phyloP scores from a whole-genome alignment of 495 filamentous ascomycete species.

The Aspergillus carlsbadensis region DNA sequence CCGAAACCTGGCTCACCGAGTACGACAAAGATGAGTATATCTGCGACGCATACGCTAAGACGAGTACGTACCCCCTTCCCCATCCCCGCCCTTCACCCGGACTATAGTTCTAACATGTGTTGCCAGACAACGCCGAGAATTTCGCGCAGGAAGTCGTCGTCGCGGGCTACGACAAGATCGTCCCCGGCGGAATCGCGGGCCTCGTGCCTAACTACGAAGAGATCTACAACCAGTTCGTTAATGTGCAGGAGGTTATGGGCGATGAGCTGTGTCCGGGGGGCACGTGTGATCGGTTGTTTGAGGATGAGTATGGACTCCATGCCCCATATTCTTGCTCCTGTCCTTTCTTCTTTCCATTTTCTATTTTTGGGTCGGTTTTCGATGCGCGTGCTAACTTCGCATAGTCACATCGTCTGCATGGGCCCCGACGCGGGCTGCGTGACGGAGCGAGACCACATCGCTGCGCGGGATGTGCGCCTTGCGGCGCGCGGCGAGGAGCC shows the following conservation, averaged over 20 bases:
- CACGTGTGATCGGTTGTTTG: not conserved
- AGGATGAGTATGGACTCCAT: conserved; percentile 8
- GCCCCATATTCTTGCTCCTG: too few species aligned
- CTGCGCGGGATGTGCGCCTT: not conserved
- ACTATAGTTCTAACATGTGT: not conserved
- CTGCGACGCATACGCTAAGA: conserved; percentile 3
- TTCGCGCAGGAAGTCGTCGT: conserved; percentile 5
- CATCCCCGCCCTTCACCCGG: not conserved
- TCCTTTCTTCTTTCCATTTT: too few species aligned
- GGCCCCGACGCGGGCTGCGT: not conserved
- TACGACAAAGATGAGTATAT: conserved; percentile 1
- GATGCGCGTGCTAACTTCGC: too few species aligned
- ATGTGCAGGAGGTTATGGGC: not conserved
- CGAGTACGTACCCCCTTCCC: not conserved
- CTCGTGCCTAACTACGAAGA: not conserved
- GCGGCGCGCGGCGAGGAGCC: not conserved
- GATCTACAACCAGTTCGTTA: conserved; percentile 3
- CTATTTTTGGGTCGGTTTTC: too few species aligned
- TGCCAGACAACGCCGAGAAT: not conserved
- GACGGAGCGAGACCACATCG: not conserved
- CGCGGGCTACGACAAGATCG: not conserved
- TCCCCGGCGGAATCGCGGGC: not conserved
- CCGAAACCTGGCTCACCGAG: not conserved
- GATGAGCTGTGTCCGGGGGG: not conserved
- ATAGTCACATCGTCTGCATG: not conserved